Base-by-base conservation (phyloP, 2,329 filamentous ascomycete species). In the Huntiella moniliformis region DNA sequence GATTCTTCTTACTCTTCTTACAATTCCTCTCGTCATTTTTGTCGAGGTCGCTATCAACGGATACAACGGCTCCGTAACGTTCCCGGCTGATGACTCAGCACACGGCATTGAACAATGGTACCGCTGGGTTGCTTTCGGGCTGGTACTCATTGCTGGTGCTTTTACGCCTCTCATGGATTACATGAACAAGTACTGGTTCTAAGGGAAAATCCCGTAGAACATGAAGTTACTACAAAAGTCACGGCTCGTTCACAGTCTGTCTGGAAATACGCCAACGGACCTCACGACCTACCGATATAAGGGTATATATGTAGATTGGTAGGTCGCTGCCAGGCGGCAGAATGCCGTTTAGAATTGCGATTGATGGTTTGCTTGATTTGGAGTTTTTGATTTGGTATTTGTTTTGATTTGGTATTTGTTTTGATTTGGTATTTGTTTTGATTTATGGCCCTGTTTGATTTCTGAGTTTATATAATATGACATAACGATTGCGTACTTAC, bases 101-200 rank as follows among this genome's bases (percentile, higher is more conserved):
- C 37, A 37, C 28, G 37, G 40, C 13, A 32, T 49, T 15, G 44
- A 42, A 3, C 47, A 49, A 18, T 49, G 47, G 47, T 49, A 46
- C 32, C 17, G 38, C n/a, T 49, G 47, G 47, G 43, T 46, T 13
- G 47, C 38, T 8, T 49, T 49, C 39, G 47, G 28, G 17, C 16
- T 49, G 33, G 40, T 46, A 16, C 12, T 49, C 15, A 43, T 49
- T 39, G 47, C 44, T 4, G 40, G 47, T 4, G 13, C 38, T 12
- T 49, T 49, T 42, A 49, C 47, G 39, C 47, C 47, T 15, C 28
- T 49, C 10, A 16, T 46, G 13, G 47, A 49, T 38, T 49, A 49
- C 11, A 45, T 49, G 43, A 43, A 43, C 28, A 49, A 49, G 44
- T 49, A 49, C 32, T 49, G 47, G 47, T 49, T 49, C 44, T 49